Conservation (phyloP, 2,329 filamentous ascomycete species). For the Delphinella strobiligena region DNA sequence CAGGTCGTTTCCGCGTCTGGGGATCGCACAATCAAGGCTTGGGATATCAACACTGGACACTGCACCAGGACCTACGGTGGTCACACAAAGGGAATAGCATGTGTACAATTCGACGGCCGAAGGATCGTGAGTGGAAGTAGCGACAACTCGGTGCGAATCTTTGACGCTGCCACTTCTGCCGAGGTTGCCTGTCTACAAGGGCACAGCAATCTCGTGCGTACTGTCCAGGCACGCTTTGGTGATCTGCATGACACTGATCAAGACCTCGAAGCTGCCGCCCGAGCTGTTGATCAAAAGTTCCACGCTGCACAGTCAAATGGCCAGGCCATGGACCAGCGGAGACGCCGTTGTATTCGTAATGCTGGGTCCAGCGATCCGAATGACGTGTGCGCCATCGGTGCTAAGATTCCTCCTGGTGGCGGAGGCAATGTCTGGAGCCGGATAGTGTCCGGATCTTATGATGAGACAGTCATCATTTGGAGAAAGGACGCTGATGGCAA, state of each 20-base stretch:
- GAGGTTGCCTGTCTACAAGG: slow-evolving; percentile 80
- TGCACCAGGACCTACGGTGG: slow-evolving; percentile 71
- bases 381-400: slow-evolving; percentile 68
- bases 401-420: slow-evolving; percentile 80
- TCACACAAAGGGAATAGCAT: slow-evolving; percentile 91
- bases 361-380: slow-evolving; percentile 63
- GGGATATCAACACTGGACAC: slow-evolving; percentile 72
- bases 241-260: slow-evolving; percentile 71
- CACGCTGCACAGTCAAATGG: slow-evolving; percentile 45
- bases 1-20: slow-evolving; percentile 92
- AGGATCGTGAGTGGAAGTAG: slow-evolving; percentile 93
- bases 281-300: slow-evolving; percentile 60
- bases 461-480: slow-evolving; percentile 94
- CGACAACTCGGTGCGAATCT: slow-evolving; percentile 91
- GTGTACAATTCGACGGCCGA: slow-evolving; percentile 89
- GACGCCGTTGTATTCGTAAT: slow-evolving; percentile 36
- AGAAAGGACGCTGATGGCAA: slow-evolving; percentile 66
- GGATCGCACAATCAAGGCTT: slow-evolving; percentile 86
- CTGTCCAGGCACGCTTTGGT: slow-evolving; percentile 88
- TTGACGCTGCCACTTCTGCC: slow-evolving; percentile 71
- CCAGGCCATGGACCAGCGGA: slow-evolving; percentile 21
- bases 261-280: slow-evolving; percentile 62
- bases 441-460: slow-evolving; percentile 96
- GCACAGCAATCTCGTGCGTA: slow-evolving; percentile 77
- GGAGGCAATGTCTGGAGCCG: slow-evolving; percentile 80